phyloP scores from a whole-genome alignment of 345 rosid genomes.

The Rhizophora apiculata region DNA sequence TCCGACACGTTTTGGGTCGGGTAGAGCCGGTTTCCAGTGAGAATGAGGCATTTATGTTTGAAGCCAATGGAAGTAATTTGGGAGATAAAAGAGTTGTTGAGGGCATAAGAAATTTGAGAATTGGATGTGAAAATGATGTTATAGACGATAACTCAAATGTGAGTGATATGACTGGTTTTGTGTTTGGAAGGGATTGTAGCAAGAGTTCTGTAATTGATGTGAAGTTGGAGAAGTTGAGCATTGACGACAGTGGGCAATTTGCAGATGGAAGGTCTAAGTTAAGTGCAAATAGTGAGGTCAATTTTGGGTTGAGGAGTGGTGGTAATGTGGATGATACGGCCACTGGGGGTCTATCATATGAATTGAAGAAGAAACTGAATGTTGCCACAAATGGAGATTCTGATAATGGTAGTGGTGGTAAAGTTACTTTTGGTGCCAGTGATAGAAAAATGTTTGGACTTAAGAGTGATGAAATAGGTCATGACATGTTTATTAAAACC shows the following conservation, averaged over 20 bases:
- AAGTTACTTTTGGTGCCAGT: background rate
- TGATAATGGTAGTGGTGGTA: conserved; percentile 9
- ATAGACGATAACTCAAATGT: background rate
- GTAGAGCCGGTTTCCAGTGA: conserved; percentile 11
- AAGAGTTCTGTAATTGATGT: conserved; percentile 29
- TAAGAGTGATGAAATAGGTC: conserved; percentile 12
- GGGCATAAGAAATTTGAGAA: conserved; percentile 47
- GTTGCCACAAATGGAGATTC: conserved; percentile 26
- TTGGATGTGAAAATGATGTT: conserved; percentile 29
- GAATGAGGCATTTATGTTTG: conserved; percentile 34
- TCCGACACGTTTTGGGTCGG: conserved; percentile 23
- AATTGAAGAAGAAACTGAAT: conserved; percentile 50
- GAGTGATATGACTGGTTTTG: conserved; percentile 8
- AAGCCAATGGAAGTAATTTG: conserved; percentile 12
- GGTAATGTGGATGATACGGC: conserved; percentile 23
- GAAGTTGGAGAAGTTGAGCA: conserved; percentile 44
- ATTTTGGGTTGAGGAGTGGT: conserved; percentile 16
- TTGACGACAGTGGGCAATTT: conserved; percentile 26
- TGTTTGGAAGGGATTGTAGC: conserved; percentile 10
- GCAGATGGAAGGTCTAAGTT: conserved; percentile 9
- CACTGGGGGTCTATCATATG: conserved; percentile 35
- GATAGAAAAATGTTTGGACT: conserved; percentile 16
- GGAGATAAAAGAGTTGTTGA: conserved; percentile 33
- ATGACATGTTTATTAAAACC: conserved; percentile 29
- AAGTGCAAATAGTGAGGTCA: conserved; percentile 1